Conservation (phyloP, 1,284 basidiomycete species). For the Clitocybe nebularis region DNA sequence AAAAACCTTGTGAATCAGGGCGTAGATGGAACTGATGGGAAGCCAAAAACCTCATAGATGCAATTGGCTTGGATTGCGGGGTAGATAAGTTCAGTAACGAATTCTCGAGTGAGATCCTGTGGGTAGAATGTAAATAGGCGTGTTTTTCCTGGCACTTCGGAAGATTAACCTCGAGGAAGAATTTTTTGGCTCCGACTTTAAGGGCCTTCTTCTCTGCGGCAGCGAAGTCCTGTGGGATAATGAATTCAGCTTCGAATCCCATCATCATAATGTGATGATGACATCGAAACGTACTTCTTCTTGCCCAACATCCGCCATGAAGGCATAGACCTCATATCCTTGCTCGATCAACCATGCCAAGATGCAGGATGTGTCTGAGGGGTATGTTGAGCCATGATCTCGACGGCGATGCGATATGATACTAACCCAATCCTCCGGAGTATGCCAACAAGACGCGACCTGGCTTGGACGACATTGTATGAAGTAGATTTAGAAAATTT, state of each 20-base stretch:
- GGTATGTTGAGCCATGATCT: slow-evolving; percentile 9
- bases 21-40: slow-evolving; percentile 1
- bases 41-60: slow-evolving; percentile 80
- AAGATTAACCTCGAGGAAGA: slow-evolving; percentile 76
- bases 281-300: slow-evolving; percentile 69
- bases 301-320: slow-evolving; percentile 99
- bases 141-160: not conserved
- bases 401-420: slow-evolving; percentile 5
- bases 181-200: slow-evolving; percentile 91
- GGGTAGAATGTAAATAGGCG: not conserved
- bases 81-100: slow-evolving; percentile 96
- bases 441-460: slow-evolving; percentile 94
- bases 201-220: slow-evolving; percentile 92
- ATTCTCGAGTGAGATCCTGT: slow-evolving; percentile 93
- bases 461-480: slow-evolving; percentile 28
- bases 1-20: slow-evolving; percentile 1
- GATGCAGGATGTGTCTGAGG: slow-evolving; percentile 90
- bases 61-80: slow-evolving; percentile 98
- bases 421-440: slow-evolving; percentile 94
- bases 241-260: no score
- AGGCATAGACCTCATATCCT: slow-evolving; percentile 95
- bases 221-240: slow-evolving; percentile 86
- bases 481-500: slow-evolving; percentile 8
- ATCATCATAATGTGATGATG: slow-evolving; percentile 4
- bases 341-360: slow-evolving; percentile 97